phyloP scores from a whole-genome alignment of 169 alveolate species.

The Cytauxzoon felis region DNA sequence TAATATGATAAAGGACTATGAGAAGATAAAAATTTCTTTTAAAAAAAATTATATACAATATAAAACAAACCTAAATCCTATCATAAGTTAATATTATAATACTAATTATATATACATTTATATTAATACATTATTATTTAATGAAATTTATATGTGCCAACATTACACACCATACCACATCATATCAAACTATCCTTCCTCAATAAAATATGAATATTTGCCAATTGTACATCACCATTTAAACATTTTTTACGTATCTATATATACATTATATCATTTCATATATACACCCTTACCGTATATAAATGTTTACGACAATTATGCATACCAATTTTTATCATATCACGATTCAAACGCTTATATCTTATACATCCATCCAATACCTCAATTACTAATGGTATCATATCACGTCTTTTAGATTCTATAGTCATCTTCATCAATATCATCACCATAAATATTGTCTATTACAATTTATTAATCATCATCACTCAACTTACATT shows the following conservation, averaged over 20 bases:
- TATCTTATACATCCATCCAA: background rate
- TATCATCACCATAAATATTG: background rate
- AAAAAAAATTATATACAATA: background rate
- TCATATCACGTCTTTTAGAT: background rate
- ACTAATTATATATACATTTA: background rate
- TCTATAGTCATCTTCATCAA: background rate
- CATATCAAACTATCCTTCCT: background rate
- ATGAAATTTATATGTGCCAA: background rate
- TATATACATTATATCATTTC: background rate
- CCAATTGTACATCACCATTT: background rate
- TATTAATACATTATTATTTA: background rate
- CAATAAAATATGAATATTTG: background rate
- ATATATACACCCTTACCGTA: background rate
- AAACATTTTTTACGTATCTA: background rate
- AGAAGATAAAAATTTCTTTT: background rate
- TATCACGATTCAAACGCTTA: background rate
- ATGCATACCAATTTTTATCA: background rate
- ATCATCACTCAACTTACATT: background rate
- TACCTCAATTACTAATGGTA: background rate
- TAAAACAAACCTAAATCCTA: constrained; percentile 24
- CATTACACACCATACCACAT: background rate
- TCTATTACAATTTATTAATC: background rate
- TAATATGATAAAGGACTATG: constrained; percentile 47
- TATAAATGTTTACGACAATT: background rate
- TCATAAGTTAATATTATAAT: background rate